These are phyloP conservation scores for Solanum neorickii DNA, from an alignment of 257 asterid species.

Conservation along the genomic window DNA sequence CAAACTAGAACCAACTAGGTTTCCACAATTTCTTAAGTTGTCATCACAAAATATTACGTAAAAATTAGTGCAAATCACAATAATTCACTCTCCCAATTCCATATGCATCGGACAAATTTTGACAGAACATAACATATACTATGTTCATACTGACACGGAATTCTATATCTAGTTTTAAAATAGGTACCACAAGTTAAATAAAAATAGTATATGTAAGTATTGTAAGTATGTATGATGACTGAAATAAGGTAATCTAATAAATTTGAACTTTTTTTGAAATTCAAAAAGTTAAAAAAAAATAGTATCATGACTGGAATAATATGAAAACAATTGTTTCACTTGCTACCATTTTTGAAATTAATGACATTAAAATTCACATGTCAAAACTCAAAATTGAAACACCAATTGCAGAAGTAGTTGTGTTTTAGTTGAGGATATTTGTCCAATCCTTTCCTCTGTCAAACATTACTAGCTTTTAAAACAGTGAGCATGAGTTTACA, in stretches of 20 bases:
- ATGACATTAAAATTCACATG: background rate
- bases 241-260: background rate
- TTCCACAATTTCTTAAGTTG: background rate
- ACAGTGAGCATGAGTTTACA: background rate
- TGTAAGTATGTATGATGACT: background rate
- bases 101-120: background rate
- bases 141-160: background rate
- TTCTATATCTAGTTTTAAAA: background rate
- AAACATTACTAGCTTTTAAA: background rate
- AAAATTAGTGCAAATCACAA: background rate
- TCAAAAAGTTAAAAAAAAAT: background rate
- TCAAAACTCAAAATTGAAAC: background rate
- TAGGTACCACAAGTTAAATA: background rate
- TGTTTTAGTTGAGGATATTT: background rate
- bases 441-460: background rate
- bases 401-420: background rate
- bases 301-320: background rate
- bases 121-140: background rate
- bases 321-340: background rate
- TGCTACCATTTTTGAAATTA: background rate
- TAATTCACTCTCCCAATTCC: background rate
- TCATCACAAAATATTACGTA: background rate
- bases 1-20: background rate
- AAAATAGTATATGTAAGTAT: background rate
- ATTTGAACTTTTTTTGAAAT: background rate